Base-by-base conservation (phyloP, 108 stramenopile genomes). In the Bacterosira constricta region DNA sequence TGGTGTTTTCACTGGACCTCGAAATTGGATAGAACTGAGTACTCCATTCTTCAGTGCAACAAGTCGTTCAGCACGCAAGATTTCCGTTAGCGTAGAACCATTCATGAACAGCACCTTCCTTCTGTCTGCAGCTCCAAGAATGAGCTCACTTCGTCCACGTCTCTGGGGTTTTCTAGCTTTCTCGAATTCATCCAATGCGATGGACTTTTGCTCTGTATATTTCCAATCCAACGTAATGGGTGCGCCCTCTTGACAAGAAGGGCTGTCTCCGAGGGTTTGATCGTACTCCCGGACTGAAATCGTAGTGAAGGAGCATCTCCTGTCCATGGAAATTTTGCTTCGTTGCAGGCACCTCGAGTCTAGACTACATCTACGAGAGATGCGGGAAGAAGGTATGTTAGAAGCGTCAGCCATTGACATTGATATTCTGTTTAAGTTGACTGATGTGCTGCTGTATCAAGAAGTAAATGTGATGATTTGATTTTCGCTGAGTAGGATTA, bases 181-280 rank as follows among this genome's bases (percentile, higher is more conserved):
- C 75, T 91, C 90, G 61, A 85, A 91, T 6, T 79, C 76, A 35
- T 88, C 77, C 10, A 91, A 21, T 9, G 42, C 13, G 4, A 91
- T 35, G 1, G 54, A 29, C 1, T 67, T 54, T 31, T 53, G 17
- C 18, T 86, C 84, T 38, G 73, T 65, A 51, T 84, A 91, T 0
- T 80, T 64, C 90, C 90, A 91, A 35, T 85, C 86, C 17, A 91
- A 59, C 10, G 64, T 55, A 15, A 91, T 80, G 5, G 90, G 90
- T 21, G 90, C 81, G 4, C 90, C 90, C 37, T 85, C 83, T 8
- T 59, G 58, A 5, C 80, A 79, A 39, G 60, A 67, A 2, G 90
- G 90, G 63, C 88, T 85, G 53, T 91, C 87, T 6, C 87, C 90
- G 0, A 91, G 36, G 1, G 83, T 85, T 57, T 85, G 85, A 30